A percentile compares a stretch with the other conserved stretches of the same genome.
Conservation (phyloP, 2,329 filamentous ascomycete genomes). For the Aureobasidium sp. region DNA sequence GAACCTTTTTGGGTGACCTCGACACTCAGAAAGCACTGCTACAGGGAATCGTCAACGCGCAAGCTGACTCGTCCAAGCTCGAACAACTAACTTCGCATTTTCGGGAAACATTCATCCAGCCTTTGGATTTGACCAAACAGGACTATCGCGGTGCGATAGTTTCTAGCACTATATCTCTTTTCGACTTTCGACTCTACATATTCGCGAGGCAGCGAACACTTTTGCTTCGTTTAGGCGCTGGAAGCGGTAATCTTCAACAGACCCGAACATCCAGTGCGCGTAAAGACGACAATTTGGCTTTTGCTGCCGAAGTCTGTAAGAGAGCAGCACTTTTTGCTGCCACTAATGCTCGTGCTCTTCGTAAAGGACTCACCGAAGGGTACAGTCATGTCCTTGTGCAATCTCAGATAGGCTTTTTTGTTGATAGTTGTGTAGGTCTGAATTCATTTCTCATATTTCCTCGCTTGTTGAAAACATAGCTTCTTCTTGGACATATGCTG, state of each 20-base stretch:
- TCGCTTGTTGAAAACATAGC: conserved; percentile 64
- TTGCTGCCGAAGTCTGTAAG: conserved; percentile 80
- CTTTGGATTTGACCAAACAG: conserved; percentile 49
- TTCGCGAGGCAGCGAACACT: conserved; percentile 83
- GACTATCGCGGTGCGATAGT: conserved; percentile 87
- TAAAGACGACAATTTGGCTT: conserved; percentile 59
- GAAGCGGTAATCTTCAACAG: conserved; percentile 14
- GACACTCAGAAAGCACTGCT: conserved; percentile 13
- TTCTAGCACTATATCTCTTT: conserved; percentile 88
- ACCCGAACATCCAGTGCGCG: background rate
- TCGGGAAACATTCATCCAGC: conserved; percentile 26
- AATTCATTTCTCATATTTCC: conserved; percentile 21
- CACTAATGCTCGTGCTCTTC: conserved; percentile 69
- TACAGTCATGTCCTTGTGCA: conserved; percentile 33
- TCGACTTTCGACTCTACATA: conserved; percentile 91
- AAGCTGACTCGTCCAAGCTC: background rate
- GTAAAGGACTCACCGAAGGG: conserved; percentile 66
- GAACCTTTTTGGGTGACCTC: conserved; percentile 18
- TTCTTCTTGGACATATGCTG: conserved; percentile 69
- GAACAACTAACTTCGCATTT: conserved; percentile 5
- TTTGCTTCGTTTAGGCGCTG: conserved; percentile 62
- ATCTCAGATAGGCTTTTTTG: conserved; percentile 2
- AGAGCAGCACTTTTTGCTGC: conserved; percentile 79
- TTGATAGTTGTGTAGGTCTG: conserved; percentile 28
- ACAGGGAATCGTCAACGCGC: background rate